Base-by-base conservation (phyloP, 257 asterid genomes). In the Salvia miltiorrhiza region DNA sequence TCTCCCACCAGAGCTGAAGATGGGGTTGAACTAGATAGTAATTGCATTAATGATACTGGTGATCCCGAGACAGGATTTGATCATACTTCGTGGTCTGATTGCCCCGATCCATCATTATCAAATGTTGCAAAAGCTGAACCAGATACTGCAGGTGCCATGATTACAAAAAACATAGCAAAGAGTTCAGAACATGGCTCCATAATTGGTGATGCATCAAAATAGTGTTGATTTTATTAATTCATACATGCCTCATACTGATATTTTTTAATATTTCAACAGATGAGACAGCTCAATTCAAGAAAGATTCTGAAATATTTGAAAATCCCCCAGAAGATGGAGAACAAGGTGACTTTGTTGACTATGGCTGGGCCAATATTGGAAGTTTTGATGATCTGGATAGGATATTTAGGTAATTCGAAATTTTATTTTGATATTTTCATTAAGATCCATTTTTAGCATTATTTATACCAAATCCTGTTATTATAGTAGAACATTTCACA, bases 351-450 rank as follows among this genome's bases (percentile, higher is more conserved):
- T 80, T 85, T 78, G 87, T 75, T 76, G 92, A 85, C 80, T 93
- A 85, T 76, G 87, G 84, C 69, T 93, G 98, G 98, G 92, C 86
- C 32, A 86, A 79, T 68, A 88, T 93, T 47, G 95, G 97, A 78
- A 93, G 94, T 78, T 93, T 93, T 72, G 96, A 88, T 63, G 98
- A 90, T 68, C 92, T 93, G 63, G 98, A 90, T 76, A 85, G 85
- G 78, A 85, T 93, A 70, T 90, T 93, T 80, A 87, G 95, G 98
- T 93, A 88, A 82, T 16, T 69, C 65, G 39, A 58, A 73, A 63
- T 69, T 50, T 14, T 65, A 71, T 44, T 66, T 47, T 16, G 61
- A 16, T 65, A 48, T 60, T 65, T 43, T 63, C 41, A n/a, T 54
- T 67, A 23, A 24, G 41, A 73, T 67, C 69, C 41, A 37, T 66